Evolutionary conservation across 2,329 filamentous ascomycete species (phyloP), one percentile per base, ranked within the genome.

Genomic region (Fusarium pilosicola): DNA sequence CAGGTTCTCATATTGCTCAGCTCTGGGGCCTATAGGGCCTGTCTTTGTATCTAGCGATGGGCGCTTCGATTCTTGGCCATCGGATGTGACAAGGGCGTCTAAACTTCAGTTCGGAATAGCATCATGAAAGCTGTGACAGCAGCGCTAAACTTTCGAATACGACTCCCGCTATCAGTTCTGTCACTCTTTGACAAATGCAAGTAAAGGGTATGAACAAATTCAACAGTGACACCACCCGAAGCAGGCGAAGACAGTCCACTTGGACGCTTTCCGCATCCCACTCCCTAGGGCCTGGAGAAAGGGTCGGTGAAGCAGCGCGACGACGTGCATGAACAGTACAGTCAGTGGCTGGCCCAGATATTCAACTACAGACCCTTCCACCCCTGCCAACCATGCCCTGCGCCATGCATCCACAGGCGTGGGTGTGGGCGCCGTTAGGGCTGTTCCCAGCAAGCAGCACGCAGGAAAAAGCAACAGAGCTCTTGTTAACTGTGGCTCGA

Each of bases 251-350:
- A 65, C 59, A 67, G 65, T 62, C 72, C 68, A 74, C 71, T 65
- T 70, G 67, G 71, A 60, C 69, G 59, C 59, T 65, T 66, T 73
- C 67, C 59, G 58, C 62, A 69, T 75, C 54, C 65, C 65, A 73
- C 65, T 75, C 64, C 60, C 54, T 46, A 66, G 49, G 61, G 58
- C 68, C 68, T 46, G 61, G 48, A 56, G 68, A 73, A 78, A 79
- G 68, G 76, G 78, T 80, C 78, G 78, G 78, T 80, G 78, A 80
- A 71, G 77, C 74, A 79, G 75, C 76, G 63, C 73, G 62, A 77
- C 65, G 68, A 76, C 73, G 70, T 80, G 79, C 79, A 80, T 80
- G 78, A 80, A 80, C 78, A 79, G 76, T 73, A 78, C 75, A 75
- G 64, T 74, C 75, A 73, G 78, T 79, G 77, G 77, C 78, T 79